A percentile compares a stretch with the other conserved stretches of the same genome.
Evolutionary conservation across 352 stramenopile genomes (phyloP).

Genomic region (Globisporangium barbulae): DNA sequence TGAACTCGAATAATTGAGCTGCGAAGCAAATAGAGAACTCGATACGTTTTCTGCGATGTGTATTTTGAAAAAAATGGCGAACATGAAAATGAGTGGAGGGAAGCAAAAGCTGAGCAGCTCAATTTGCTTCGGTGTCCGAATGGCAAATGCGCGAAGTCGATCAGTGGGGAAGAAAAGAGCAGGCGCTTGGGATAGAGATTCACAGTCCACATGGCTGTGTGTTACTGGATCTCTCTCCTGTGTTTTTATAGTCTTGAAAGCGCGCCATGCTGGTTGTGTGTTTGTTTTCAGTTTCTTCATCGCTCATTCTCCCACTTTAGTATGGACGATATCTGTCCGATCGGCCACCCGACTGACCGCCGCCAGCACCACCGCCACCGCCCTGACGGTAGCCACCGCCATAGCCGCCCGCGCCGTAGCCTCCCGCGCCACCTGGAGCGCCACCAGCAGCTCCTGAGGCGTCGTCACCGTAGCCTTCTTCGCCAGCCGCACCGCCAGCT

Average conservation of each 20-base stretch:
- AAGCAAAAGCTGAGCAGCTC: neutral
- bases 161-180: too few relatives aligned
- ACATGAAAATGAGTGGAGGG: neutral
- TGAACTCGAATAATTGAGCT: neutral
- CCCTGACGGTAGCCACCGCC: constrained; percentile 54
- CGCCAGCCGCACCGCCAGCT: constrained; percentile 18
- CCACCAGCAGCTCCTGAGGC: constrained; percentile 29
- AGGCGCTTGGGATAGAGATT: too few relatives aligned
- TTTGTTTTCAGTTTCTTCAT: neutral
- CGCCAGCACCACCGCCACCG: constrained; percentile 27
- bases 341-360: constrained; percentile 47
- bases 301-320: constrained; percentile 27
- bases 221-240: too few relatives aligned
- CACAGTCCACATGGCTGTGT: too few relatives aligned
- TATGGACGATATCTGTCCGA: constrained; percentile 86
- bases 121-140: neutral
- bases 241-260: neutral
- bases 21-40: constrained; percentile 3
- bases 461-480: constrained; percentile 31
- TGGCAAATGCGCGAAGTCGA: neutral
- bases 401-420: constrained; percentile 38
- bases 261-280: constrained; percentile 2
- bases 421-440: constrained; percentile 27
- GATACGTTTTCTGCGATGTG: neutral
- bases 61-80: neutral